Evolutionary conservation across 768 basidiomycete species (phyloP).

Genomic region (Pulveroboletus ravenelii): DNA sequence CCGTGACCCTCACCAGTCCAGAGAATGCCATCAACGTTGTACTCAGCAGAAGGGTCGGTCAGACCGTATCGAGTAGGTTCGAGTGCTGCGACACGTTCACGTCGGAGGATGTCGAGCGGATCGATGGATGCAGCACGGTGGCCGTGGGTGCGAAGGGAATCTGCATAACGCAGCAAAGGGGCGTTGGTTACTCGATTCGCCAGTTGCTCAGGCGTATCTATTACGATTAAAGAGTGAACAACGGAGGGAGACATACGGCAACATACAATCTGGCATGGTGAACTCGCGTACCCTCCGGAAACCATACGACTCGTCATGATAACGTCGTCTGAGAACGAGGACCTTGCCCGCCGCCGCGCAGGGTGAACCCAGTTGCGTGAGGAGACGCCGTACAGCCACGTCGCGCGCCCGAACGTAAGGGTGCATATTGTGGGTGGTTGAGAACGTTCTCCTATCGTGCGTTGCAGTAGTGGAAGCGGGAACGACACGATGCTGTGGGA

Average conservation of each 20-base stretch:
- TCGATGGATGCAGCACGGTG: constrained; percentile 85
- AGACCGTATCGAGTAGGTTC: constrained; percentile 77
- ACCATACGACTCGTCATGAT: constrained; percentile 80
- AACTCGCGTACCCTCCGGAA: constrained; percentile 63
- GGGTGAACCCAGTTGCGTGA: constrained; percentile 2
- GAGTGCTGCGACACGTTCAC: constrained; percentile 75
- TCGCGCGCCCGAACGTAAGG: constrained; percentile 13
- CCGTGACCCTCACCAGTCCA: constrained; percentile 48
- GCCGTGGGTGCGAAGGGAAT: constrained; percentile 79
- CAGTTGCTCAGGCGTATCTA: constrained; percentile 64
- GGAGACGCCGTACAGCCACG: constrained; percentile 6
- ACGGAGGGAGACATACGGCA: not conserved
- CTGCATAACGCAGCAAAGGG: constrained; percentile 80
- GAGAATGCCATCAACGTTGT: constrained; percentile 76
- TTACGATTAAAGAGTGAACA: not conserved
- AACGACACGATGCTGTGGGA: not conserved
- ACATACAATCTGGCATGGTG: constrained; percentile 68
- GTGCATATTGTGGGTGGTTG: constrained; percentile 12
- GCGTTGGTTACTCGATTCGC: constrained; percentile 69
- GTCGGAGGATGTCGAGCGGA: constrained; percentile 80
- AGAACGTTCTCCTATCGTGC: not conserved
- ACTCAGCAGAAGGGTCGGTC: constrained; percentile 43
- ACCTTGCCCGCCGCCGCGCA: constrained; percentile 10
- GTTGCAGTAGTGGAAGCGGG: not conserved
- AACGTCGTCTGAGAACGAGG: constrained; percentile 32